Conservation (phyloP, 108 stramenopile genomes). For the Nitzschia sp. region DNA sequence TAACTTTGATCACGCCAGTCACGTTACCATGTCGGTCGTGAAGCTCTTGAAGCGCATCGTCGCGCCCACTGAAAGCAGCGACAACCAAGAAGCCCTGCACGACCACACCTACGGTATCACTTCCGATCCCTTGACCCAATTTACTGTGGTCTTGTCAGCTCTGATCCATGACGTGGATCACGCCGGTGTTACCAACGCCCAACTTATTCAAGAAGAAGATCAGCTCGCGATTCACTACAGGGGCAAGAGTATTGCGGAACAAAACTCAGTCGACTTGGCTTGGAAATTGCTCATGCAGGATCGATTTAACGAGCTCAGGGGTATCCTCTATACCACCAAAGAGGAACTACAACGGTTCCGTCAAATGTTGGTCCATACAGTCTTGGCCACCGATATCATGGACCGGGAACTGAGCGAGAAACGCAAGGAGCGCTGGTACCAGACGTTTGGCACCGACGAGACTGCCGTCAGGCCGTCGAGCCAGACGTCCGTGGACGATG, state of each 20-base stretch:
- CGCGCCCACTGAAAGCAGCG: neutral
- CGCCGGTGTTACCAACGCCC: conserved; percentile 37
- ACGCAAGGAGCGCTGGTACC: conserved; percentile 35
- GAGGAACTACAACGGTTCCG: conserved; percentile 26
- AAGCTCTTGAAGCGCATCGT: conserved; percentile 4
- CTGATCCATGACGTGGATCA: conserved; percentile 64
- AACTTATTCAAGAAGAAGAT: conserved; percentile 33
- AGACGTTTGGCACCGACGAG: conserved; percentile 17
- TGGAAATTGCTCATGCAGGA: conserved; percentile 37
- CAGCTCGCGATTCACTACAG: conserved; percentile 43
- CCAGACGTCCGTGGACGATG: neutral
- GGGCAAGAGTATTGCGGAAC: conserved; percentile 33
- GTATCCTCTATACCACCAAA: conserved; percentile 17
- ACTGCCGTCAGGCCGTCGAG: too few species aligned
- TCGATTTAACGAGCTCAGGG: conserved; percentile 25
- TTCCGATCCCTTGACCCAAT: conserved; percentile 56
- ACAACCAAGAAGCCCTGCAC: neutral
- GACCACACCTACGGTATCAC: conserved; percentile 46
- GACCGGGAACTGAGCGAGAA: conserved; percentile 22
- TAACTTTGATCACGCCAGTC: neutral
- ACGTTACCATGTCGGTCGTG: neutral
- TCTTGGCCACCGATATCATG: conserved; percentile 40
- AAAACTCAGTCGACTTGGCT: conserved; percentile 30
- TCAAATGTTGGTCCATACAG: conserved; percentile 31
- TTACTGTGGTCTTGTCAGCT: conserved; percentile 62